Base-by-base conservation (phyloP, 345 rosid genomes). In the Lumnitzera littorea region DNA sequence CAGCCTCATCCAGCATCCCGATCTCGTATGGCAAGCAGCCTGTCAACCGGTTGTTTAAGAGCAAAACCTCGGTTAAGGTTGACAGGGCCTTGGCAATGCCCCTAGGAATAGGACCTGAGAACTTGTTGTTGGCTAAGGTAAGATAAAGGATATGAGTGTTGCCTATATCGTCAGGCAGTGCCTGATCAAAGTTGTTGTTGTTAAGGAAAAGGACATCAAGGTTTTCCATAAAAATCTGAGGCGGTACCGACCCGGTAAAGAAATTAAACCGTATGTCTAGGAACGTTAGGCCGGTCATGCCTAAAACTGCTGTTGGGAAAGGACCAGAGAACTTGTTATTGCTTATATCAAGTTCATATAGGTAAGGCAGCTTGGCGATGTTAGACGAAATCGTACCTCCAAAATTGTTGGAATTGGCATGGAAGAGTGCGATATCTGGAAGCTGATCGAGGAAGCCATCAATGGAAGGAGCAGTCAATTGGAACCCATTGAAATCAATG, bases 401-500 rank as follows among this genome's bases (percentile, higher is more conserved):
- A 47, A 91, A 91, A 66, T 70, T 71, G 78, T 91, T 91, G 58
- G 96, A 86, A 66, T 91, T 91, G 15, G 89, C 98, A 43, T 91
- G 96, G 71, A 89, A 91, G 57, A 91, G 76, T 13, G 91, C 96
- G 36, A 89, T 67, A 57, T 82, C 92, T 0, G 89, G 91, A 17
- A 89, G 83, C 41, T 74, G 78, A 53, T 89, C 98, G 25, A 88
- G 82, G 29, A 86, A 91, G 20, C 89, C 89, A 20, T 86, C 85
- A n/a, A 91, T 80, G 2, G 80, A 62, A 41, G 98, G 85, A 20
- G 96, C 92, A 2, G 78, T 50, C 29, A 91, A 84, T 5, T 79
- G 86, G 76, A 86, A 91, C 12, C 96, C 96, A 56, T 86, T 91
- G 84, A 91, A 89, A 64, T 91, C 98, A 11, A 91, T 68, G 15